Percentiles rank a stretch among this genome's conserved stretches.
These are phyloP conservation scores for Neurospora crassa DNA, from an alignment of 2,329 filamentous ascomycete genomes.

Conservation along the genomic window DNA sequence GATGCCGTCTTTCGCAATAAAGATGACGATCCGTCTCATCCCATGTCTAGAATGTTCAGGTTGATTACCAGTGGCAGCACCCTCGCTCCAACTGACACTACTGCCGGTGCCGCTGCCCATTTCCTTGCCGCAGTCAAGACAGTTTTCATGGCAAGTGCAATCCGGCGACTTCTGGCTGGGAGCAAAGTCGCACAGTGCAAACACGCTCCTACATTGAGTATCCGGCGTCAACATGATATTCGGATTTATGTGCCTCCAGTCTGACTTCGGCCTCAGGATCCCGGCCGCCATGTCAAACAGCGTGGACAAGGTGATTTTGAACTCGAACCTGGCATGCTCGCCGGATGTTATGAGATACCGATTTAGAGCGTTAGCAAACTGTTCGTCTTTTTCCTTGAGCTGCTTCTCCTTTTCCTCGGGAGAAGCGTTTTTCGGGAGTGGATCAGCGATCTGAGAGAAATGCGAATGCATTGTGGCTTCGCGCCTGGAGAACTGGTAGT, in stretches of 20 bases:
- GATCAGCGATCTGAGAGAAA: background rate
- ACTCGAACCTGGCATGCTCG: background rate
- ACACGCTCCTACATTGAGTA: background rate
- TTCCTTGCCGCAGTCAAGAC: background rate
- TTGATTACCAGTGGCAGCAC: background rate
- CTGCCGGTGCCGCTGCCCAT: background rate
- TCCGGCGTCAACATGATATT: background rate
- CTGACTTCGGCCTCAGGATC: background rate
- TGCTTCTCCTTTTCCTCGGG: background rate
- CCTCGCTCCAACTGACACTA: background rate
- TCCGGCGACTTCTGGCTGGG: background rate
- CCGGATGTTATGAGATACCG: background rate
- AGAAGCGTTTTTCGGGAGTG: background rate
- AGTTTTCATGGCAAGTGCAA: background rate
- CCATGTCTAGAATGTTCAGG: background rate
- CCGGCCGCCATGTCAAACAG: background rate
- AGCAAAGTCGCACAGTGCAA: background rate
- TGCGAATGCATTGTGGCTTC: background rate
- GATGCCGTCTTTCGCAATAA: slow-evolving; percentile 24
- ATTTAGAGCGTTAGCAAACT: background rate
- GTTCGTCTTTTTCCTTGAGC: background rate
- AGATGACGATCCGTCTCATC: background rate
- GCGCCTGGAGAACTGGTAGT: background rate
- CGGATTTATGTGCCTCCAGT: background rate
- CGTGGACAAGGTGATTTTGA: background rate